Percentiles rank a stretch among this genome's conserved stretches.
Evolutionary conservation across 805 yeast species (phyloP).

Genomic region (baker's yeast (Saccharomyces cerevisiae)): DNA sequence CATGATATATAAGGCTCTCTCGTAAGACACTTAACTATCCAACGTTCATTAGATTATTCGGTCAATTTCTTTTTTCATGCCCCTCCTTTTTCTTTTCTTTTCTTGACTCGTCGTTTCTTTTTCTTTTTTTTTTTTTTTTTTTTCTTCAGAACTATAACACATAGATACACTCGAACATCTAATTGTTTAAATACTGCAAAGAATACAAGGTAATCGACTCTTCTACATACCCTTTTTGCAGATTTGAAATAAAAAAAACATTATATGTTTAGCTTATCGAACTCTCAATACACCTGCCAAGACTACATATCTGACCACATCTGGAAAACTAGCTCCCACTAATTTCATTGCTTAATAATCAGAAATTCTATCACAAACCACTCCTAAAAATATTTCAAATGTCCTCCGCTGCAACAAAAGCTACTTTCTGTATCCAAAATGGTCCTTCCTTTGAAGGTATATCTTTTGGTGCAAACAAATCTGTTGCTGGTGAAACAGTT

Average conservation of each 20-base stretch:
- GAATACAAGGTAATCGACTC: neutral
- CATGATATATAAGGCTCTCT: neutral
- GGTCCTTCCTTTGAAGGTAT: constrained; percentile 91
- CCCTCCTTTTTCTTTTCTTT: neutral
- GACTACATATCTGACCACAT: constrained; percentile 45
- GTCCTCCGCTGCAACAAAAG: constrained; percentile 47
- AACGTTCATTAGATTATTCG: neutral
- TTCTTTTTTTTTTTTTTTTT: neutral
- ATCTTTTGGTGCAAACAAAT: constrained; percentile 92
- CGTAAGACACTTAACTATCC: neutral
- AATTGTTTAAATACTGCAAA: neutral
- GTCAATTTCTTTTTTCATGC: neutral
- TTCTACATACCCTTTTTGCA: neutral
- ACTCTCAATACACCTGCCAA: constrained; percentile 35
- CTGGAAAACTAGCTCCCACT: constrained; percentile 43
- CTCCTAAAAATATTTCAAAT: constrained; percentile 9
- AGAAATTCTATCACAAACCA: constrained; percentile 4
- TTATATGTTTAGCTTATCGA: constrained; percentile 26
- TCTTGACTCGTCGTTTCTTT: neutral
- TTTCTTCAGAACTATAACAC: neutral
- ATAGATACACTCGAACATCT: neutral
- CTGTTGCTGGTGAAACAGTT: constrained; percentile 93
- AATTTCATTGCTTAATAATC: constrained; percentile 9
- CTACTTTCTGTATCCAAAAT: constrained; percentile 81
- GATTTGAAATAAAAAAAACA: neutral